Evolutionary conservation across 2,329 filamentous ascomycete genomes (phyloP), one percentile per base, ranked within the genome.

Genomic region (Verruconis gallopava): DNA sequence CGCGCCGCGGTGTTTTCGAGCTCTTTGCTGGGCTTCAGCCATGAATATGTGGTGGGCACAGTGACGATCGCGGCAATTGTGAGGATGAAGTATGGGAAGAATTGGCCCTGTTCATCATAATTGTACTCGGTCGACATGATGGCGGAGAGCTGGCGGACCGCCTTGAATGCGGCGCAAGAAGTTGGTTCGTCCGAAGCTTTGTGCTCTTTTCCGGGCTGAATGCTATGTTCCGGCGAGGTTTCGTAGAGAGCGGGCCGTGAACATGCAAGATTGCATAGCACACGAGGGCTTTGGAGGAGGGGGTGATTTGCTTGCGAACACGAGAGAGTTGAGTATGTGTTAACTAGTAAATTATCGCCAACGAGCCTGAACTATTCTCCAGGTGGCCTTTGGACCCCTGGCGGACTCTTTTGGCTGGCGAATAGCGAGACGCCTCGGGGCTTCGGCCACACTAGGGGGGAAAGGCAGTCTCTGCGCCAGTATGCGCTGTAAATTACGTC

Each of bases 51-150:
- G 55, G 93, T 73, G 47, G 89, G 88, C 45, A 94, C 66, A 22
- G 91, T 95, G 63, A 95, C 74, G 51, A 98, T 77, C 56, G 80
- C 79, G 48, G 81, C 78, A 55, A 96, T 73, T 34, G 88, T 95
- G 59, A 95, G 79, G 65, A 96, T 81, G 71, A 98, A 98, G 75
- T 93, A 94, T 52, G 93, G 91, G 72, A 95, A 98, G 71, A 95
- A 95, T 75, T 95, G 85, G 54, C 86, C 88, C 76, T 91, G 78
- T 60, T 94, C 84, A 74, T 98, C 91, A 69, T 98, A 98, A 56
- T 84, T 93, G 72, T 98, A 98, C 65, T 96, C 89, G 56, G 83
- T 85, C 59, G 81, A 88, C 78, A 91, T 91, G 61, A 69, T 79
- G 66, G 46, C 43, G 42, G 34, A 28, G 20, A 5, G 15, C 37